Evolutionary conservation across 2,329 filamentous ascomycete species (phyloP).

Genomic region (Botrytis elliptica): DNA sequence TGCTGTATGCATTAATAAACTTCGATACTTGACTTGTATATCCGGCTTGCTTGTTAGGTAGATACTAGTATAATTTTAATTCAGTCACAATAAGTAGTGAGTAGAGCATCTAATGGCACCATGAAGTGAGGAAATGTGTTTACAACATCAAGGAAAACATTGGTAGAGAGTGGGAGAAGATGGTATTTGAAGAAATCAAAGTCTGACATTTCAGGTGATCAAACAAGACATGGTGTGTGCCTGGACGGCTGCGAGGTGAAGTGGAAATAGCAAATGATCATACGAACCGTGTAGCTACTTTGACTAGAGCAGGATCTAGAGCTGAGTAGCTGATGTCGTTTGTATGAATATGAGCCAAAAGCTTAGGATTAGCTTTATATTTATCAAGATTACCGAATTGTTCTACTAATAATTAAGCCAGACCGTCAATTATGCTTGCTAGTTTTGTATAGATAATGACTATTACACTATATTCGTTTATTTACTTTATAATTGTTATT

Average conservation of each 20-base stretch:
- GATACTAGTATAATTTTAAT: neutral
- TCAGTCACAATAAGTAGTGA: neutral
- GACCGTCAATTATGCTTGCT: neutral
- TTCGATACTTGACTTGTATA: neutral
- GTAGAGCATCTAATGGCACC: neutral
- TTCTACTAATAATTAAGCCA: conserved; percentile 21
- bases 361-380: conserved; percentile 38
- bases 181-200: neutral
- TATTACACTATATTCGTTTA: neutral
- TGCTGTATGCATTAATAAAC: conserved; percentile 20
- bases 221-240: neutral
- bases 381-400: neutral
- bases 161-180: neutral
- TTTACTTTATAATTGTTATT: neutral
- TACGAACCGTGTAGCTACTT: neutral
- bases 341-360: conserved; percentile 45
- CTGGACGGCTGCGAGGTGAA: neutral
- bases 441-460: neutral
- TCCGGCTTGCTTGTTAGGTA: neutral
- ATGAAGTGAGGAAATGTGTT: neutral
- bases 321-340: neutral
- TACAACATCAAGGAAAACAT: neutral
- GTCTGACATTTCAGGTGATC: neutral
- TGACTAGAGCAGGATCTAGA: neutral
- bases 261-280: neutral